Conservation (phyloP, 2,329 filamentous ascomycete species). For the Aspergillus puulaauensis region DNA sequence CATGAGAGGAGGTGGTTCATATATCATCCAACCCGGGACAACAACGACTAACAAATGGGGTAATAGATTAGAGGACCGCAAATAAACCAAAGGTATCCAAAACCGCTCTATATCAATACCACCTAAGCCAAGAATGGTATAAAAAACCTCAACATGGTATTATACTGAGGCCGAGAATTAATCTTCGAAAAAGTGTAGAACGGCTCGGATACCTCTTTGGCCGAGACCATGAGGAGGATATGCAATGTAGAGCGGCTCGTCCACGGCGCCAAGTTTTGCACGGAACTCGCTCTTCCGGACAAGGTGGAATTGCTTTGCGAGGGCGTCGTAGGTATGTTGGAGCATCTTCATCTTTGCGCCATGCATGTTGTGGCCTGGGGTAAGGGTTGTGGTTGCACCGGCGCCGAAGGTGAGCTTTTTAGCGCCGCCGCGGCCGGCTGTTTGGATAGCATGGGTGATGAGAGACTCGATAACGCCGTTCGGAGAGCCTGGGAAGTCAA, state of each 20-base stretch:
- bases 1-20: background rate
- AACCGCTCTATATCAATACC: background rate
- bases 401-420: constrained; percentile 81
- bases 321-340: constrained; percentile 75
- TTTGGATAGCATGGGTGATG: constrained; percentile 69
- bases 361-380: constrained; percentile 76
- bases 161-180: constrained; percentile 15
- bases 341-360: constrained; percentile 79
- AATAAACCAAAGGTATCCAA: constrained; percentile 4
- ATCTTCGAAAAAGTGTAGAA: constrained; percentile 85
- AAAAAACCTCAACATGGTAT: constrained; percentile 2
- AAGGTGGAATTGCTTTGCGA: constrained; percentile 78
- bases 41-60: background rate
- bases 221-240: constrained; percentile 86
- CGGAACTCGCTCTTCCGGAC: constrained; percentile 85
- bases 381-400: constrained; percentile 72
- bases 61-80: constrained; percentile 1
- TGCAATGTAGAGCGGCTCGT: constrained; percentile 84
- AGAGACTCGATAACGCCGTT: constrained; percentile 83
- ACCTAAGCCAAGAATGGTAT: background rate
- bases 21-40: background rate
- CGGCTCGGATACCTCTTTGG: constrained; percentile 76
- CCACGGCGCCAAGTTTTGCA: constrained; percentile 81
- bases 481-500: constrained; percentile 87
- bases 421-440: constrained; percentile 58